Evolutionary conservation across 1,284 basidiomycete genomes (phyloP).

Genomic region (Apiotrichum porosum): DNA sequence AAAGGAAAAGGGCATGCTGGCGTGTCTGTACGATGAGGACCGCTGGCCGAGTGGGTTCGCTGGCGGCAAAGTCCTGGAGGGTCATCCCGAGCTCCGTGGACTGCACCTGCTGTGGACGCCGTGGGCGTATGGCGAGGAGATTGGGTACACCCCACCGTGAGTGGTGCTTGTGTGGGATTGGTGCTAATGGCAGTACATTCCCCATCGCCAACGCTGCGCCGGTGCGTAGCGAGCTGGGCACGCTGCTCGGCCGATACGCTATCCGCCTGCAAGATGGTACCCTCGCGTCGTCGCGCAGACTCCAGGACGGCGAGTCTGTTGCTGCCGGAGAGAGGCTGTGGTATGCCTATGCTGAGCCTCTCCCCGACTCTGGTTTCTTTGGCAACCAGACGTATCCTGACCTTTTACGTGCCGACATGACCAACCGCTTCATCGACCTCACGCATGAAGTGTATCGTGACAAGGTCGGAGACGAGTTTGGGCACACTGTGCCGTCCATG

Average conservation of each 20-base stretch:
- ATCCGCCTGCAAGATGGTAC: constrained; percentile 14
- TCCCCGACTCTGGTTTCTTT: constrained; percentile 24
- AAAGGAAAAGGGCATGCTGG: constrained; percentile 28
- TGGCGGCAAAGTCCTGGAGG: constrained; percentile 24
- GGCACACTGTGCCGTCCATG: constrained; percentile 23
- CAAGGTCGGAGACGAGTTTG: constrained; percentile 25
- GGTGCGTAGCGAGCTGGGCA: constrained; percentile 26
- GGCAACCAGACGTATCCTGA: constrained; percentile 28
- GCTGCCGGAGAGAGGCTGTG: constrained; percentile 9
- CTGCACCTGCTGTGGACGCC: constrained; percentile 27
- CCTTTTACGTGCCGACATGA: constrained; percentile 20
- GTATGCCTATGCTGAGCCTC: constrained; percentile 28
- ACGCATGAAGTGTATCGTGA: constrained; percentile 29
- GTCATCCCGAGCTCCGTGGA: constrained; percentile 22
- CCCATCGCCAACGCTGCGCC: constrained; percentile 24
- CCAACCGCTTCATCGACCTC: constrained; percentile 24
- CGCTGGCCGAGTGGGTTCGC: constrained; percentile 34
- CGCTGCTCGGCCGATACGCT: constrained; percentile 22
- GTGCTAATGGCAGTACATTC: constrained; percentile 9
- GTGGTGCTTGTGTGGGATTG: not conserved
- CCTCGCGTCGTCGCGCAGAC: constrained; percentile 16
- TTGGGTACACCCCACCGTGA: constrained; percentile 20
- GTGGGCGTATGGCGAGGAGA: constrained; percentile 24
- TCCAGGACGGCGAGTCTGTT: constrained; percentile 1
- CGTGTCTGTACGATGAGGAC: constrained; percentile 32